Base-by-base conservation (phyloP, 1,284 basidiomycete genomes). In the Takashimella tepidaria region DNA sequence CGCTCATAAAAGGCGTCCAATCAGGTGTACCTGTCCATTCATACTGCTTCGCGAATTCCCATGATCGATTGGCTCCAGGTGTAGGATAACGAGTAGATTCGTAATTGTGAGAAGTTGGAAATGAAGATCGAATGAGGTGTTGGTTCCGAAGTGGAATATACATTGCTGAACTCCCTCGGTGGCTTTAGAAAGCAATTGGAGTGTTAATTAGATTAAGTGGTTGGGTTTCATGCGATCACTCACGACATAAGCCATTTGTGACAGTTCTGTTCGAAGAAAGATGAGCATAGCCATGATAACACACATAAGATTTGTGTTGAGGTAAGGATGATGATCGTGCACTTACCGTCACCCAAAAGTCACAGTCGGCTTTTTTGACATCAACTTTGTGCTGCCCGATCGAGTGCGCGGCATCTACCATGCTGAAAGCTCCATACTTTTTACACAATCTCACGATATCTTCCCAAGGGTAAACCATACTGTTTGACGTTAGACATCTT, bases 401-500 rank as follows among this genome's bases (percentile, higher is more conserved):
- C 3, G 84, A 84, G 69, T 95, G 92, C 0, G 92, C 92, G 0
- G 80, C 92, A 63, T 96, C 92, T 13, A 96, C 73, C 16, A 92
- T 71, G 51, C 81, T 85, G 72, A 83, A 82, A 2, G 85, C 80
- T 3, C 82, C 82, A 51, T 84, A 83, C 59, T 87, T 81, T 60
- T 80, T 80, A 66, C 85, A 86, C n/a, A 89, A 77, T 20, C 78
- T 70, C 0, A 86, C 83, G 67, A 93, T 79, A 57, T 84, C 81
- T 66, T 86, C 78, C 92, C 91, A 95, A 0, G 92, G 92, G 26
- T 90, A 76, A 0, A 79, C 66, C 3, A 83, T 82, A 0, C 87
- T 70, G 37, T 5, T 16, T 3, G 16, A 37, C 31, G 16, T n/a
- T 54, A 54, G 57, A 41, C 49, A 40, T 21, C 47, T 13, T 48